Base-by-base conservation (phyloP, 768 basidiomycete species). In the Xerocomellus amylosporus region DNA sequence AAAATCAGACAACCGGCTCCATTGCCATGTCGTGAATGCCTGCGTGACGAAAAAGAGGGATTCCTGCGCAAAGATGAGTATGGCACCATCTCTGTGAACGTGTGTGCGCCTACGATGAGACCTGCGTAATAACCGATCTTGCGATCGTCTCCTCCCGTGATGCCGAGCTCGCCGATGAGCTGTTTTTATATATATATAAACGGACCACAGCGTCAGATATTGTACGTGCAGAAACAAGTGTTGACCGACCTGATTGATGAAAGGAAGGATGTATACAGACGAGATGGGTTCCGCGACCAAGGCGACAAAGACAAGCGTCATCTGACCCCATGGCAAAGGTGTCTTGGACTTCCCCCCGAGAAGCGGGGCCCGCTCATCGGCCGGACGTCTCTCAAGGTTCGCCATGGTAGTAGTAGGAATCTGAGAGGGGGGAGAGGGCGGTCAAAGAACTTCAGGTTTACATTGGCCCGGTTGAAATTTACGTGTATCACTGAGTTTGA, bases 91-190 rank as follows among this genome's bases (percentile, higher is more conserved):
- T n/a, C 5, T 14, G 24, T 30, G 37, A 31, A 38, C n/a, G 15
- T 47, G 54, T 56, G 37, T 2, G 57, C 55, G 58, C 85, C 71
- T 53, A 86, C 82, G 42, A 71, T 65, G 31, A 87, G 60, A 31
- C 83, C 85, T 24, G 82, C 84, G 62, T 87, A 87, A 60, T 87
- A 87, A 26, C 86, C 86, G 3, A 85, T 80, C 70, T 82, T 83
- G 48, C 76, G 74, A 40, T 82, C 77, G 54, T 87, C 82, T 19
- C 85, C 85, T 17, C 79, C 80, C 9, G 82, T 85, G 31, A 87
- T 74, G 39, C 78, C 82, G 24, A 85, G 72, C 59, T 84, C 84
- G 22, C 78, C 74, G 37, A 86, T 77, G 28, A 86, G 75, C 85
- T 87, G 24, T 24, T 24, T 24, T 24, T n/a, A n/a, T n/a, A n/a